phyloP scores from a whole-genome alignment of 495 filamentous ascomycete species.

The Letharia lupina region DNA sequence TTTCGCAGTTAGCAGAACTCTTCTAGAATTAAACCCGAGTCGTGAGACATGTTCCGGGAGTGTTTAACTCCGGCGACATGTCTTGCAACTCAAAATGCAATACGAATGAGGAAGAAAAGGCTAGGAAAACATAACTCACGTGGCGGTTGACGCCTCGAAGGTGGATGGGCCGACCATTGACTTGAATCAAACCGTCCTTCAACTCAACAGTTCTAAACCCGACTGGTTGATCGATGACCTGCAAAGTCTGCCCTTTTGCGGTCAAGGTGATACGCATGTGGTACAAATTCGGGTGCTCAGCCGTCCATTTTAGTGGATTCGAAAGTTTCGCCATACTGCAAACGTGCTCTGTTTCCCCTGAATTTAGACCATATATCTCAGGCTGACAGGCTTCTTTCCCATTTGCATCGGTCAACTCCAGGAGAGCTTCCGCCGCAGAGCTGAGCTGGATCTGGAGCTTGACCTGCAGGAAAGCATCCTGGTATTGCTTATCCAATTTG shows the following conservation, averaged over 20 bases:
- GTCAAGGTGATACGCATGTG: slow-evolving; percentile 33
- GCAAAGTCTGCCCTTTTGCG: slow-evolving; percentile 28
- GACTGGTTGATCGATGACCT: slow-evolving; percentile 42
- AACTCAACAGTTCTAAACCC: slow-evolving; percentile 55
- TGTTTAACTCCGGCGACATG: no score
- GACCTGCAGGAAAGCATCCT: slow-evolving; percentile 44
- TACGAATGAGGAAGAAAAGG: no score
- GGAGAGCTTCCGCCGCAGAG: slow-evolving; percentile 23
- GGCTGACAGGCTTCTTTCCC: slow-evolving; percentile 10
- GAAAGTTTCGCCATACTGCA: slow-evolving; percentile 35
- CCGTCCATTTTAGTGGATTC: slow-evolving; percentile 54
- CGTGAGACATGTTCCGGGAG: no score
- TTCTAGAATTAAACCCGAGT: no score
- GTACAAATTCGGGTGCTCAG: slow-evolving; percentile 56
- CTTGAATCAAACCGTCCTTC: slow-evolving; percentile 45
- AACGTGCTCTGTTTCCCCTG: slow-evolving; percentile 21
- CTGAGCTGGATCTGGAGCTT: slow-evolving; percentile 34
- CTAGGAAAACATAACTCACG: not conserved
- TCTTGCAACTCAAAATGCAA: no score
- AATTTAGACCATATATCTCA: slow-evolving; percentile 9
- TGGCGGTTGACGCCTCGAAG: slow-evolving; percentile 56
- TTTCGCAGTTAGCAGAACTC: no score
- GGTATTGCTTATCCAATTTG: slow-evolving; percentile 46
- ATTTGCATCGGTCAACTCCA: slow-evolving; percentile 28
- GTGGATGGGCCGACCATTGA: slow-evolving; percentile 50